Percentiles rank a stretch among this genome's conserved stretches.
phyloP scores from a whole-genome alignment of 2,329 filamentous ascomycete genomes.

The Talaromyces sp. region DNA sequence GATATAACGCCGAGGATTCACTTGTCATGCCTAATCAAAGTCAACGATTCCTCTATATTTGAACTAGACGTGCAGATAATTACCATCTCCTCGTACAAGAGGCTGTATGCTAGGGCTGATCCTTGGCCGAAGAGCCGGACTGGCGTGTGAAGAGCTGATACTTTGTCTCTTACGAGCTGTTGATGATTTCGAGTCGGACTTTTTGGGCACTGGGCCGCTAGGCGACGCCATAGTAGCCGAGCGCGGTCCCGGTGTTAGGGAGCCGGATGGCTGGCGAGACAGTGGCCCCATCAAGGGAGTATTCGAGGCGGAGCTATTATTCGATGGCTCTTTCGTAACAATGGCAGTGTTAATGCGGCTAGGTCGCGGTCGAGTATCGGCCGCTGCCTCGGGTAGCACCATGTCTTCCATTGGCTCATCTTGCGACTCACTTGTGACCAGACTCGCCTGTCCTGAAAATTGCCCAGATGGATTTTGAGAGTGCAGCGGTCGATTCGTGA shows the following conservation, averaged over 20 bases:
- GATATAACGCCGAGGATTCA: constrained; percentile 65
- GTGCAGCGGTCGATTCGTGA: constrained; percentile 50
- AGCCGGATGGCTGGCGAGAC: constrained; percentile 29
- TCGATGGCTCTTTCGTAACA: constrained; percentile 56
- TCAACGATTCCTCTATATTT: neutral
- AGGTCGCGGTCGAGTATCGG: constrained; percentile 48
- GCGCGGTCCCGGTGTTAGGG: constrained; percentile 52
- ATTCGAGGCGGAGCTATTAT: constrained; percentile 48
- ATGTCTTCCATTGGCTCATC: constrained; percentile 63
- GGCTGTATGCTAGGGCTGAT: constrained; percentile 96
- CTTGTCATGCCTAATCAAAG: constrained; percentile 43
- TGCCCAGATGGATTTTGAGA: constrained; percentile 39
- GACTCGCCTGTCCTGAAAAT: constrained; percentile 33
- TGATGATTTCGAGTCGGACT: constrained; percentile 48
- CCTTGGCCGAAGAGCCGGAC: constrained; percentile 78
- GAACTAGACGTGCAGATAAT: constrained; percentile 27
- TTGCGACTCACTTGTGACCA: constrained; percentile 43
- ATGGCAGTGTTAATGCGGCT: constrained; percentile 50
- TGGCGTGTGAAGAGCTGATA: constrained; percentile 70
- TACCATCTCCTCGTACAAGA: constrained; percentile 68
- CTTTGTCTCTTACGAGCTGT: constrained; percentile 68
- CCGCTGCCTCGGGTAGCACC: constrained; percentile 69
- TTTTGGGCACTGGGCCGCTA: constrained; percentile 40
- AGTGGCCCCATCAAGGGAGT: constrained; percentile 49
- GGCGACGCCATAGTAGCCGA: constrained; percentile 53